phyloP scores from a whole-genome alignment of 1,284 basidiomycete genomes.

The Cystobasidiaceae sp. region DNA sequence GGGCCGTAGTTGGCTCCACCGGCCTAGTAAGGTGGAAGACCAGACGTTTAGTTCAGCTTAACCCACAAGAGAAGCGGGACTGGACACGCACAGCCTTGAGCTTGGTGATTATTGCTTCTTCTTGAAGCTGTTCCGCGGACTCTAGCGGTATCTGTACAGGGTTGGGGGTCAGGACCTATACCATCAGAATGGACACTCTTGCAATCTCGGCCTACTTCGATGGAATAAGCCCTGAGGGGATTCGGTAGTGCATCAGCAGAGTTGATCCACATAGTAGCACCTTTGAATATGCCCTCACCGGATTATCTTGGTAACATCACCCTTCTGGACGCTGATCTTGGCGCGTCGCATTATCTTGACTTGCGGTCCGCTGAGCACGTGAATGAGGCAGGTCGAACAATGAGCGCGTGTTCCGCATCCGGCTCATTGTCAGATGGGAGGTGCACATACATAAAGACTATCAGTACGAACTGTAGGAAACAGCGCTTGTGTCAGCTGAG shows the following conservation, averaged over 20 bases:
- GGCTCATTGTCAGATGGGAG: neutral
- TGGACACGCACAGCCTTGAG: slow-evolving; percentile 1
- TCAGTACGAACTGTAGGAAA: slow-evolving; percentile 25
- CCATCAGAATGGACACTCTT: neutral
- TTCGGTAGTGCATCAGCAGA: neutral
- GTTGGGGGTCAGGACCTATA: neutral
- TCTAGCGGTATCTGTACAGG: slow-evolving; percentile 15
- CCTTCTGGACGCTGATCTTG: slow-evolving; percentile 27
- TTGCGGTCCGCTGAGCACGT: slow-evolving; percentile 9
- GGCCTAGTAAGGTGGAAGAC: neutral
- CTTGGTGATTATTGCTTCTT: slow-evolving; percentile 17
- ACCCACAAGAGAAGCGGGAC: neutral
- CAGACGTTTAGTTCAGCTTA: neutral
- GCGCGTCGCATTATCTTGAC: slow-evolving; percentile 30
- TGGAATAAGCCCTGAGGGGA: slow-evolving; percentile 16
- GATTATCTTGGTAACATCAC: slow-evolving; percentile 22
- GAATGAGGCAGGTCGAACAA: no score
- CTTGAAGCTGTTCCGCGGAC: slow-evolving; percentile 14
- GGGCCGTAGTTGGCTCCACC: slow-evolving; percentile 28
- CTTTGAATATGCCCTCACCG: neutral
- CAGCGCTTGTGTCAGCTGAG: neutral
- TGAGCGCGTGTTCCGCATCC: no score
- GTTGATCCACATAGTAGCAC: neutral
- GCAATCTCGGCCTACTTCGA: neutral
- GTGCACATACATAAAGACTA: slow-evolving; percentile 24